Evolutionary conservation across 2,329 filamentous ascomycete species (phyloP).

Genomic region (Gyromitra esculenta): DNA sequence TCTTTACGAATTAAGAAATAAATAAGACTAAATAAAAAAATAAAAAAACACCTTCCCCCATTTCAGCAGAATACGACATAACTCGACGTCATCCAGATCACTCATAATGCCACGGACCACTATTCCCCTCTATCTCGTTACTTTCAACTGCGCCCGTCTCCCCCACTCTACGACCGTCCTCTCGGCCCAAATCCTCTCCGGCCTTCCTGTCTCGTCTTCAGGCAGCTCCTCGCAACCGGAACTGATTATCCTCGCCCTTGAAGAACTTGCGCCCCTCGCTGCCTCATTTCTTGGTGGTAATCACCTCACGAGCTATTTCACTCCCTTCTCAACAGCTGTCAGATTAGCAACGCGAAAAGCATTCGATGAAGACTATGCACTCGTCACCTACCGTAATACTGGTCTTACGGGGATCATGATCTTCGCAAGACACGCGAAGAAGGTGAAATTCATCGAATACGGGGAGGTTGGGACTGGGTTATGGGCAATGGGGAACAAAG

Average conservation of each 20-base stretch:
- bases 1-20: not conserved
- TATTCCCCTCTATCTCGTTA: constrained; percentile 79
- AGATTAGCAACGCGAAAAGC: constrained; percentile 67
- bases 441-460: constrained; percentile 74
- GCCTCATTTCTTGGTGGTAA: constrained; percentile 86
- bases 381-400: constrained; percentile 76
- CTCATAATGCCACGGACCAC: constrained; percentile 62
- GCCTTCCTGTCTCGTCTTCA: constrained; percentile 66
- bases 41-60: no score
- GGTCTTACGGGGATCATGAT: constrained; percentile 92
- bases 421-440: constrained; percentile 73
- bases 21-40: not conserved
- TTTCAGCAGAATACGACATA: constrained; percentile 3
- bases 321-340: constrained; percentile 75
- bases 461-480: constrained; percentile 85
- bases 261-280: constrained; percentile 87
- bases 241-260: constrained; percentile 74
- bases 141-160: constrained; percentile 86
- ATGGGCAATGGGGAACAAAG: constrained; percentile 94
- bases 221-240: constrained; percentile 70
- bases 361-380: constrained; percentile 69
- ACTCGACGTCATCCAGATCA: constrained; percentile 52
- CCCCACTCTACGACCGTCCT: constrained; percentile 76
- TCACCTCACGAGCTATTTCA: constrained; percentile 79
- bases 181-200: constrained; percentile 73